Base-by-base conservation (phyloP, 1,284 basidiomycete genomes). In the Ganoderma leucocontextum region DNA sequence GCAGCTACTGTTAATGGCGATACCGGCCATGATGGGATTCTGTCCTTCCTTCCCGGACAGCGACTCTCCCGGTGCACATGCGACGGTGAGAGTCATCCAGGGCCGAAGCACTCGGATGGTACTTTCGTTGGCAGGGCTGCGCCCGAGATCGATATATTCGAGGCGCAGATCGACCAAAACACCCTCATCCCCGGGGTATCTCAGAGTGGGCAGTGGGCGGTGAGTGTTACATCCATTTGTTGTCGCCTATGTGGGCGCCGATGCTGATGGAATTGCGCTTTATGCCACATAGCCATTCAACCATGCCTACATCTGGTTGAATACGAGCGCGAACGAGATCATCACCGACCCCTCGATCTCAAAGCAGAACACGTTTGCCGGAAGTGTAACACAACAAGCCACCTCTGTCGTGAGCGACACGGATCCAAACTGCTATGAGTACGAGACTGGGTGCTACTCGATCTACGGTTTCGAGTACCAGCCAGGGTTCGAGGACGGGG, bases 21-120 rank as follows among this genome's bases (percentile, higher is more conserved):
- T 72, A 69, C 78, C 3, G 70, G 72, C 1, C 72, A 80, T 29
- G 72, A 76, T 57, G 76, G 79, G 53, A 75, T 78, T 64, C 80
- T 86, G n/a, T 93, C 91, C 0, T 95, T 86, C 79, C 87, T 96
- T 12, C 90, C 90, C 1, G 95, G 95, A 9, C 95, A 97, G 78
- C 86, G 93, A 36, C 82, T 97, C 2, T 95, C 92, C 71, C 82
- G 84, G 62, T 91, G 85, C 78, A 95, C 93, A 0, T 95, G 94
- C 75, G 76, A 81, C 0, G 86, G 86, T 38, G 87, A 92, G 71
- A 81, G 77, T 55, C 94, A 95, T 75, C 94, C 94, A 0, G 94
- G 94, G 0, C 94, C 94, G 3, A 86, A 84, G 67, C 79, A 81
- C 33, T 58, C 74, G 4, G 77, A 81, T 44, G 80, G 92, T 47